A percentile compares a stretch with the other conserved stretches of the same genome.
These are phyloP conservation scores for Ceratocystis cubensis DNA, from an alignment of 2,329 filamentous ascomycete species.

Conservation along the genomic window DNA sequence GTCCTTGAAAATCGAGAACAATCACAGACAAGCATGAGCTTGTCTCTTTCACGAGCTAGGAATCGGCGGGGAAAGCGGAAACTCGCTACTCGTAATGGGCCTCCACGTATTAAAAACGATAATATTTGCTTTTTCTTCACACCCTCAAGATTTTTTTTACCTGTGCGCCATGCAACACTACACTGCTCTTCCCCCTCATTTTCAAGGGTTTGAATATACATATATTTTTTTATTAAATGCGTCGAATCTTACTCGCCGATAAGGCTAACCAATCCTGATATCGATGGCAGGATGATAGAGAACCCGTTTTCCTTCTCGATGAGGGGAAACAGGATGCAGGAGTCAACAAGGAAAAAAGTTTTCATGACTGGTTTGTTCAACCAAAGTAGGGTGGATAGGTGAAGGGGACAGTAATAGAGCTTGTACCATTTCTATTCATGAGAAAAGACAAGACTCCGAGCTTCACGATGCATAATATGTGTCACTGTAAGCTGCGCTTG, in stretches of 20 bases:
- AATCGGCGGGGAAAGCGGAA: not conserved
- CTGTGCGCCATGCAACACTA: no score
- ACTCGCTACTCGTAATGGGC: not conserved
- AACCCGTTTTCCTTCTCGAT: not conserved
- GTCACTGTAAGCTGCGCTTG: not conserved
- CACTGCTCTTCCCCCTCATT: not conserved
- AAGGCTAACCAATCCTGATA: not conserved
- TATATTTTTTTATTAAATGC: not conserved
- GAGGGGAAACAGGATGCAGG: slow-evolving; percentile 2
- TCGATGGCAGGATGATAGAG: not conserved
- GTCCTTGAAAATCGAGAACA: no score
- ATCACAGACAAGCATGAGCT: no score
- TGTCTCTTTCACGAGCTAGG: not conserved
- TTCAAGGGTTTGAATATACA: not conserved
- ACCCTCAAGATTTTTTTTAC: no score
- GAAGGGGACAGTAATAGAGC: no score
- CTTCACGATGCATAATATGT: no score
- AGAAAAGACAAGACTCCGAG: no score
- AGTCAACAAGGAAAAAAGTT: not conserved
- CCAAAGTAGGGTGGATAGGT: no score
- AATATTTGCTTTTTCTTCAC: no score
- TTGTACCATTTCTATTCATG: no score
- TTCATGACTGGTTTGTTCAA: not conserved
- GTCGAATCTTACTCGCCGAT: not conserved
- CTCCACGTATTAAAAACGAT: no score